Evolutionary conservation across 1,284 basidiomycete species (phyloP).

Genomic region (Porodaedalea pini): DNA sequence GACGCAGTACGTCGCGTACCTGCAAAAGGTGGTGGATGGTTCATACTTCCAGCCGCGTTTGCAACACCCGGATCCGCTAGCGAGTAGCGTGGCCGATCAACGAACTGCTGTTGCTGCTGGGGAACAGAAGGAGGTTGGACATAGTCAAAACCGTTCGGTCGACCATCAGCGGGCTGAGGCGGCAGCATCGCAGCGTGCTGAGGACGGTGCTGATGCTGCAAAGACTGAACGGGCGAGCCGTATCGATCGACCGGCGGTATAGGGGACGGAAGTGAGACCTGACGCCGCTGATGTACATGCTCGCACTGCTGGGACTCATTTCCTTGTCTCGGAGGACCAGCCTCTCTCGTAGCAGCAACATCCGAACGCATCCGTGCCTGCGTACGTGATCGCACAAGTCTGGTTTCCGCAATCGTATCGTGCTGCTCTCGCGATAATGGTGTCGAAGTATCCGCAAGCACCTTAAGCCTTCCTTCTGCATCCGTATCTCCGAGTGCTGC

Average conservation of each 20-base stretch:
- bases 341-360: conserved; percentile 25
- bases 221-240: not conserved
- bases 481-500: conserved; percentile 79
- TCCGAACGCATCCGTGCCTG: conserved; percentile 74
- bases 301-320: conserved; percentile 30
- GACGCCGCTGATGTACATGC: conserved; percentile 25
- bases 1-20: not conserved
- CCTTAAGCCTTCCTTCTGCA: conserved; percentile 70
- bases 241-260: conserved; percentile 16
- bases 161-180: not conserved
- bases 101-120: conserved; percentile 24
- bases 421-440: conserved; percentile 76
- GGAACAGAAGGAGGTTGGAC: not conserved
- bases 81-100: conserved; percentile 40
- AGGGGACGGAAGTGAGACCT: conserved; percentile 17
- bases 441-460: conserved; percentile 56
- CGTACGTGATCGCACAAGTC: conserved; percentile 79
- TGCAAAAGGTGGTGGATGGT: not conserved
- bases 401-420: conserved; percentile 71
- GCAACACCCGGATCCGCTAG: conserved; percentile 32
- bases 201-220: conserved; percentile 10
- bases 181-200: conserved; percentile 18
- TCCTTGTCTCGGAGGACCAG: conserved; percentile 20
- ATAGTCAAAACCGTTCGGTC: not conserved
- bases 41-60: not conserved